phyloP scores from a whole-genome alignment of 73 alveolate genomes.

The Tetrahymena malaccensis region DNA sequence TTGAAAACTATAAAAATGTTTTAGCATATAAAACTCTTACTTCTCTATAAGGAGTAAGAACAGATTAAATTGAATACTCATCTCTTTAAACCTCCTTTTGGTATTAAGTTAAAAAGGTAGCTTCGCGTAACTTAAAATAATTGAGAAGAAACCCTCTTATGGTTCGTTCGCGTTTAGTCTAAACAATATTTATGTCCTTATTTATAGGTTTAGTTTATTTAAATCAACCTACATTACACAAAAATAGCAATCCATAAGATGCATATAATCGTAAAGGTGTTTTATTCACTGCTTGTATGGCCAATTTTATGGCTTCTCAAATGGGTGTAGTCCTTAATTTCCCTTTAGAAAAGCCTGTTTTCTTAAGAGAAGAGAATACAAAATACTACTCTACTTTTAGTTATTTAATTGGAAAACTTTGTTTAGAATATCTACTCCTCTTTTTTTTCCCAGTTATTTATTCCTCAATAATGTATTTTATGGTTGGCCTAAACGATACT shows the following conservation, averaged over 20 bases:
- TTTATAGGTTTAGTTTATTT: neutral
- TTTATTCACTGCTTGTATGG: slow-evolving; percentile 8
- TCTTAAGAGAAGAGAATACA: slow-evolving; percentile 33
- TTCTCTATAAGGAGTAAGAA: neutral
- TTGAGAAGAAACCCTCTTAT: neutral
- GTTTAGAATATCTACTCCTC: slow-evolving; percentile 5
- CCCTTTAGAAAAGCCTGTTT: slow-evolving; percentile 33
- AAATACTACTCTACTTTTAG: slow-evolving; percentile 22
- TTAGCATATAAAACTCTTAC: neutral
- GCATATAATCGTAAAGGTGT: neutral
- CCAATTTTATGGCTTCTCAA: slow-evolving; percentile 3
- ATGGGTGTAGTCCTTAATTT: slow-evolving; percentile 20
- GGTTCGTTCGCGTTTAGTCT: neutral
- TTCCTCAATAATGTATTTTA: slow-evolving; percentile 20
- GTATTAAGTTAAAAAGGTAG: neutral
- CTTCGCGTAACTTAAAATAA: neutral
- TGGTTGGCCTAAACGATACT: slow-evolving; percentile 16
- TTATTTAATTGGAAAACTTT: slow-evolving; percentile 20
- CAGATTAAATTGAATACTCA: neutral
- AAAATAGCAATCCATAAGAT: neutral
- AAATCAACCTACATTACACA: neutral
- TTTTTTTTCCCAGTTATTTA: slow-evolving; percentile 9
- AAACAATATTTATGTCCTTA: neutral
- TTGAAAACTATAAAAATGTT: neutral
- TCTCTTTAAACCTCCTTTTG: neutral